These are phyloP conservation scores for Backusella australiensis DNA, from an alignment of 192 early-diverging fungal genomes.

Conservation along the genomic window DNA sequence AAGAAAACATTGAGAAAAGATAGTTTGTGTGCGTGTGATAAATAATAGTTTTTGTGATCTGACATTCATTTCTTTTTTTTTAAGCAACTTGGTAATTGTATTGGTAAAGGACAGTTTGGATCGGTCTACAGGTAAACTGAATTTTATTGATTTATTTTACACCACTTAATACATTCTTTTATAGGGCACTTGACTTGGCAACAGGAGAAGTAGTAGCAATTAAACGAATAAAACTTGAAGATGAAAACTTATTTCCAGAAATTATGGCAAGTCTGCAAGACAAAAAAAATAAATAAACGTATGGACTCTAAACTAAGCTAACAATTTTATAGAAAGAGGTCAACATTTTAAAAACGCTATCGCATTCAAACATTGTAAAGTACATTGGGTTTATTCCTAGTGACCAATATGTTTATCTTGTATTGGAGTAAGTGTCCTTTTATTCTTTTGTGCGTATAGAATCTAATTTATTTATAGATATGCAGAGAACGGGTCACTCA, in stretches of 20 bases:
- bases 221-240: constrained; percentile 80
- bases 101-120: constrained; percentile 88
- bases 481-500: constrained; percentile 93
- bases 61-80: constrained; percentile 26
- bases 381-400: constrained; percentile 81
- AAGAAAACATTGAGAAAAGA: background rate
- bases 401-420: constrained; percentile 71
- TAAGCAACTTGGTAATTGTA: constrained; percentile 79
- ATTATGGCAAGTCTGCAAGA: constrained; percentile 54
- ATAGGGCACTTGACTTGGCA: constrained; percentile 68
- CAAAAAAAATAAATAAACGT: background rate
- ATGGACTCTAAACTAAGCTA: too few relatives aligned
- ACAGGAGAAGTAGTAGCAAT: constrained; percentile 84
- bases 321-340: constrained; percentile 60
- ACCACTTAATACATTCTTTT: background rate
- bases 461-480: constrained; percentile 32
- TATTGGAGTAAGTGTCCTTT: constrained; percentile 57
- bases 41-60: background rate
- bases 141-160: background rate
- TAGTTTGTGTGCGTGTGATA: background rate
- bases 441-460: background rate
- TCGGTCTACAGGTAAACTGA: constrained; percentile 69
- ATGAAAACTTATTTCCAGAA: constrained; percentile 65
- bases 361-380: constrained; percentile 79
- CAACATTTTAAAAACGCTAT: constrained; percentile 73